Base-by-base conservation (phyloP, 768 basidiomycete genomes). In the Pleurotus giganteus region DNA sequence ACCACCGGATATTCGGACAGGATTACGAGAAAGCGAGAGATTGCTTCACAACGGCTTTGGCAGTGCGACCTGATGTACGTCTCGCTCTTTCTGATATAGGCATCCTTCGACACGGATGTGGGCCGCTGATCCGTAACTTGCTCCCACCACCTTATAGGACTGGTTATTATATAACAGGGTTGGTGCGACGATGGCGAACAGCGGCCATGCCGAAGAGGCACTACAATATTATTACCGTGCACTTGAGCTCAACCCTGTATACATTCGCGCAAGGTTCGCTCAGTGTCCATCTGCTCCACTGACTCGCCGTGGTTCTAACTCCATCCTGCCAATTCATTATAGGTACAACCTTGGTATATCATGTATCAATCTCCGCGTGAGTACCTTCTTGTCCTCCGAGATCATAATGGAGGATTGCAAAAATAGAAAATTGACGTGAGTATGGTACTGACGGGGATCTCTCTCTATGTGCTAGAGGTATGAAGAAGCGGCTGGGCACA, bases 331-430 rank as follows among this genome's bases (percentile, higher is more conserved):
- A 34, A 56, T 29, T 58, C 52, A 34, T 36, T 43, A n/a, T 55
- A 94, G 94, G 62, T 97, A 92, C 69, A 97, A 98, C 69, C 76
- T 97, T 13, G 94, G 94, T 19, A 97, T 97, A 58, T 91, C 93
- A 1, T 91, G 86, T 65, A 90, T 93, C 64, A 94, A 92, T 67
- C 79, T 98, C 54, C 79, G 82, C 51, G 91, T 94, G 66, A 55
- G 79, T 73, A 41, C 39, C 39, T 43, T 47, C 50, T 39, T 54
- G 62, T 27, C 45, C 47, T 19, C 39, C 39, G 39, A 41, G 12
- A 17, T 17, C 34, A 41, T 17, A 41, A 41, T 41, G 39, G 39
- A 19, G 19, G 39, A 15, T 24, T 17, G 45, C 12, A 27, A 17
- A 26, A 58, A 59, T 46, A 51, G 39, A 27, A 50, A 49, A 58